Conservation (phyloP, 108 stramenopile genomes). For the Schizochytrium sp. region DNA sequence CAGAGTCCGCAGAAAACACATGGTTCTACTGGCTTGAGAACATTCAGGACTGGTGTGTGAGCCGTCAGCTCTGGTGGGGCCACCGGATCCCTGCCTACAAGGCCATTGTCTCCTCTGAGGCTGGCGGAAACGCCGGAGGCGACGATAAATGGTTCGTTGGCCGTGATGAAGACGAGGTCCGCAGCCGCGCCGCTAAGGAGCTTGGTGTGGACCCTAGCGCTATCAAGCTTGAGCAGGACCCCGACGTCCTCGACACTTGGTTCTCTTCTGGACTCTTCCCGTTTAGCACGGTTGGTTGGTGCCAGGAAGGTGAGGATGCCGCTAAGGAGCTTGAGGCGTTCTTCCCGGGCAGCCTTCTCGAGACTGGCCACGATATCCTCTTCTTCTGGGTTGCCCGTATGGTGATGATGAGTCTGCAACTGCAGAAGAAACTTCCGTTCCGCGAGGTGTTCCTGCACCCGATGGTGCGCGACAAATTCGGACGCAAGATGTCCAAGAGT, state of each 20-base stretch:
- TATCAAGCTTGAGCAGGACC: slow-evolving; percentile 89
- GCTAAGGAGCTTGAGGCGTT: slow-evolving; percentile 95
- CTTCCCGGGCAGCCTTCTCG: slow-evolving; percentile 97
- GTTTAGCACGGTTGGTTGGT: slow-evolving; percentile 99
- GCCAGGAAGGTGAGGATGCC: slow-evolving; percentile 74
- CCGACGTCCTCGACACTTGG: slow-evolving; percentile 99
- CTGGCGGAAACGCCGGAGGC: slow-evolving; percentile 58
- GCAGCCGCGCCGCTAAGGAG: slow-evolving; percentile 80
- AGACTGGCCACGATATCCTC: slow-evolving; percentile 98
- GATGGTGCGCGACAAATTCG: slow-evolving; percentile 99
- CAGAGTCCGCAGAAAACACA: slow-evolving; percentile 88
- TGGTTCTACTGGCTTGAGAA: slow-evolving; percentile 95
- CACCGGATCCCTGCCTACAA: slow-evolving; percentile 99
- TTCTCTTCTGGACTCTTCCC: slow-evolving; percentile 98
- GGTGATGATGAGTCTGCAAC: slow-evolving; percentile 99
- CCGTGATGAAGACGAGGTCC: slow-evolving; percentile 88
- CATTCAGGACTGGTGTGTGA: slow-evolving; percentile 98
- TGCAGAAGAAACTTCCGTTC: slow-evolving; percentile 94
- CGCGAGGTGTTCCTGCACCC: slow-evolving; percentile 97
- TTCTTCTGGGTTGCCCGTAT: slow-evolving; percentile 99
- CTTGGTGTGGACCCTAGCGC: slow-evolving; percentile 86
- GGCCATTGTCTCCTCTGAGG: slow-evolving; percentile 84
- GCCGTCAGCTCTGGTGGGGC: slow-evolving; percentile 99
- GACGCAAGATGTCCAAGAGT: slow-evolving; percentile 98
- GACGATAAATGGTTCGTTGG: slow-evolving; percentile 95